Conservation (phyloP, 2,329 filamentous ascomycete species). For the Paracorniculantispora psalliotae region DNA sequence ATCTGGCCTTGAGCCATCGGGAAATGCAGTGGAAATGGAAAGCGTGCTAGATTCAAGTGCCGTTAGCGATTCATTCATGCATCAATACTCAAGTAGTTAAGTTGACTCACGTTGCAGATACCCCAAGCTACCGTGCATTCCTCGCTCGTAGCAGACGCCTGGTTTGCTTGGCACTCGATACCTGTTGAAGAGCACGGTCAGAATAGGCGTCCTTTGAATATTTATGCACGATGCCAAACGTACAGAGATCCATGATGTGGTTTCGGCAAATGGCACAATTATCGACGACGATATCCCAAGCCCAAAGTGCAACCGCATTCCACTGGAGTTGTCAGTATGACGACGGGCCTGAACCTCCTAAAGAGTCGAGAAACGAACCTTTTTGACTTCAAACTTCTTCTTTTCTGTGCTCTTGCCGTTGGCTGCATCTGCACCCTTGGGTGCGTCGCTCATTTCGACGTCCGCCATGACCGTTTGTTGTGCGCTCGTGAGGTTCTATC, state of each 20-base stretch:
- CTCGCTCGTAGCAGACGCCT: slow-evolving; percentile 93
- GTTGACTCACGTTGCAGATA: slow-evolving; percentile 82
- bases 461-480: slow-evolving; percentile 67
- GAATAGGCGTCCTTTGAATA: background rate
- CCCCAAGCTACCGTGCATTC: slow-evolving; percentile 99
- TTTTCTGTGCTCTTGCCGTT: slow-evolving; percentile 60
- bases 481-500: background rate
- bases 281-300: slow-evolving; percentile 98
- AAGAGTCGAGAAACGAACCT: slow-evolving; percentile 54
- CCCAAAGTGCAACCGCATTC: slow-evolving; percentile 98
- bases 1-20: slow-evolving; percentile 97
- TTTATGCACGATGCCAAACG: slow-evolving; percentile 26
- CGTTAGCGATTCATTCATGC: slow-evolving; percentile 24
- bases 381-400: slow-evolving; percentile 98
- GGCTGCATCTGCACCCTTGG: slow-evolving; percentile 43
- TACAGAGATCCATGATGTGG: slow-evolving; percentile 99
- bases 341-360: background rate
- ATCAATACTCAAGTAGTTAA: background rate
- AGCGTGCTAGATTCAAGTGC: slow-evolving; percentile 64
- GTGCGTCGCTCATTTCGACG: slow-evolving; percentile 92
- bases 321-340: slow-evolving; percentile 58
- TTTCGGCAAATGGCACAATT: slow-evolving; percentile 99
- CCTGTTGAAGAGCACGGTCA: slow-evolving; percentile 43
- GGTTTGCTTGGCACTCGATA: slow-evolving; percentile 98
- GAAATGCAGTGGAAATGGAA: slow-evolving; percentile 99